Evolutionary conservation across 2,329 filamentous ascomycete species (phyloP), one percentile per base, ranked within the genome.

Genomic region (Juglanconis juglandina): DNA sequence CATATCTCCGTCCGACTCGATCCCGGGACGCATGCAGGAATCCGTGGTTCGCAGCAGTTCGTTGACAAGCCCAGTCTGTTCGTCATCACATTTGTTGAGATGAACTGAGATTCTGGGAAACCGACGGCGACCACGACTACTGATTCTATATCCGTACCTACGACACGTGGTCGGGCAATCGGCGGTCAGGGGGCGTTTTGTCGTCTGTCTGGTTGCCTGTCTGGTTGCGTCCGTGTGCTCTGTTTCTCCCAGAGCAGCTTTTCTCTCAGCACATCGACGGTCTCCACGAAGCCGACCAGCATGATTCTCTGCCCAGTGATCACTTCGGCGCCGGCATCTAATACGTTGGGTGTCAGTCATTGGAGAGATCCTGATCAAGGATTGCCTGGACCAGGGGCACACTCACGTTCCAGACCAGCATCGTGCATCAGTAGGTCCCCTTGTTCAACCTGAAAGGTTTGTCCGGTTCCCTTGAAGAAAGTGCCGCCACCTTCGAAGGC

Each of bases 261-360:
- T n/a, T 41, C 51, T 35, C 42, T 60, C 37, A 63, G 58, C 13
- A 60, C 58, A 13, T 63, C 61, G 33, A 63, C 47, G 9, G 61
- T 63, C 50, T 63, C 61, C 5, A 63, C 58, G 17, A 63, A 63
- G 30, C 61, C 61, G 35, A 63, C 61, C 7, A 63, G 54, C 41
- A 63, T 58, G n/a, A 63, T 63, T 35, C 58, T 57, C 50, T 63
- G 61, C 7, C 61, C 61, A 10, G 37, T 42, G 13, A 35, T 49
- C 11, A 60, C 55, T 44, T 54, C 17, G 33, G 61, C 61, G 30
- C 61, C 61, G 30, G 61, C 61, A 41, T 61, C 60, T 61, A 32
- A 13, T 1, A 13, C n/a, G 41, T 14, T 1, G 35, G 11, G 39
- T 30, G 24, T 53, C 34, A 55, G 56, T 8, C 30, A 37, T 52